Base-by-base conservation (phyloP, 345 rosid genomes). In the Noccaea caerulescens region DNA sequence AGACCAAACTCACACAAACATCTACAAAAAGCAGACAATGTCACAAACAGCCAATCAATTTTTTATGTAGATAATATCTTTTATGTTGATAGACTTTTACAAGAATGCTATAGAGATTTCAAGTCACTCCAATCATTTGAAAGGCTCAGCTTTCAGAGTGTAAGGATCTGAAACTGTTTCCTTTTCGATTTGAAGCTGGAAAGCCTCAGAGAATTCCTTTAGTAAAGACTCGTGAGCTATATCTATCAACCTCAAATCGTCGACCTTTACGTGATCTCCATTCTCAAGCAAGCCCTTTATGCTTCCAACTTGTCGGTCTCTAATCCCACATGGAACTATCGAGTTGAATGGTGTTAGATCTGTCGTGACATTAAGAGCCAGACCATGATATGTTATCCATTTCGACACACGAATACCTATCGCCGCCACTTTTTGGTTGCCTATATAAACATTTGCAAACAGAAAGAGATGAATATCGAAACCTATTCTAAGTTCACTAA, bases 251-350 rank as follows among this genome's bases (percentile, higher is more conserved):
- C 77, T 52, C 10, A 20, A 32, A 72, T 83, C 86, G 34, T 73
- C 54, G 0, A 27, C 43, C 38, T 63, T 47, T 16, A 25, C 33
- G 10, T 27, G 27, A 14, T n/a, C 60, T 37, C 18, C 50, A 8
- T 56, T 79, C 59, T 69, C 67, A 7, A 82, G 71, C 78, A 87
- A 72, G 2, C 71, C 67, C 78, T 82, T 84, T 32, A 89, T 66
- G 81, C 88, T 92, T 74, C 98, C 96, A 4, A 92, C 98, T 61
- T 59, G 79, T 34, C 82, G 82, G 61, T 86, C 77, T 66, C 70
- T 81, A 67, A 92, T 82, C 52, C 96, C 96, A 58, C 96, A 92
- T 2, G 96, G 96, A 53, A 86, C 86, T 71, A 92, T 92, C 87
- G 80, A 80, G 42, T 63, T 66, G 42, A 92, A 89, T 2, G 97